Evolutionary conservation across 1,139 yeast genomes (phyloP).

Genomic region (Yamadazyma kanchanaburiensis): DNA sequence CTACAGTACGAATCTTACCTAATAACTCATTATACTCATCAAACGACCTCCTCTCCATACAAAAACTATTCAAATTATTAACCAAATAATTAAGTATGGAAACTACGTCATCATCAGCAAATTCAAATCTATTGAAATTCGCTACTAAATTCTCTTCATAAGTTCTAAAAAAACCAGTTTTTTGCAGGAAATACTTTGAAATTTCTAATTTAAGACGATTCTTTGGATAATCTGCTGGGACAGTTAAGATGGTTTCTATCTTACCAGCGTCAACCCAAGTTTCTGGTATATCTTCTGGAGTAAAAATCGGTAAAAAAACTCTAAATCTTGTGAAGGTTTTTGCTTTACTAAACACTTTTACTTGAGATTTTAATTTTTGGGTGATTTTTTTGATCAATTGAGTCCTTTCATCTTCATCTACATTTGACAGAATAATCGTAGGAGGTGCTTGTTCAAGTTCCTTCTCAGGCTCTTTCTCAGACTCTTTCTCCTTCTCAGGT

Average conservation of each 20-base stretch:
- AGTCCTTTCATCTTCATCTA: conserved; percentile 15
- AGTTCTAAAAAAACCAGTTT: conserved; percentile 17
- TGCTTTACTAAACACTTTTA: conserved; percentile 26
- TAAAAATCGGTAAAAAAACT: conserved; percentile 17
- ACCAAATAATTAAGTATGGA: conserved; percentile 26
- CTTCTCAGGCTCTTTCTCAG: conserved; percentile 2
- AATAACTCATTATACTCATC: conserved; percentile 6
- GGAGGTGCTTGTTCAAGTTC: conserved; percentile 4
- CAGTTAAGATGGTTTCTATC: conserved; percentile 17
- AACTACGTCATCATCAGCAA: conserved; percentile 18
- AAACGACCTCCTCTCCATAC: conserved; percentile 16
- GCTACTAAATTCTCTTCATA: conserved; percentile 21
- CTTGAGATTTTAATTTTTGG: conserved; percentile 18
- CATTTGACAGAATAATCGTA: conserved; percentile 1
- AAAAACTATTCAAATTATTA: conserved; percentile 24
- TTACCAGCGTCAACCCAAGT: conserved; percentile 17
- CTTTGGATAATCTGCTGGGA: conserved; percentile 23
- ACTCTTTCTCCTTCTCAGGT: not conserved
- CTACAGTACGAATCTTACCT: too few relatives aligned
- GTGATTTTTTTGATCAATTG: conserved; percentile 20
- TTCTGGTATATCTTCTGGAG: conserved; percentile 14
- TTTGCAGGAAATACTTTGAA: conserved; percentile 22
- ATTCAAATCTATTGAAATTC: conserved; percentile 18
- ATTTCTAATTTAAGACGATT: conserved; percentile 15
- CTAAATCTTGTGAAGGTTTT: conserved; percentile 20